phyloP scores from a whole-genome alignment of 768 basidiomycete species.

The Kwoniella sp. region DNA sequence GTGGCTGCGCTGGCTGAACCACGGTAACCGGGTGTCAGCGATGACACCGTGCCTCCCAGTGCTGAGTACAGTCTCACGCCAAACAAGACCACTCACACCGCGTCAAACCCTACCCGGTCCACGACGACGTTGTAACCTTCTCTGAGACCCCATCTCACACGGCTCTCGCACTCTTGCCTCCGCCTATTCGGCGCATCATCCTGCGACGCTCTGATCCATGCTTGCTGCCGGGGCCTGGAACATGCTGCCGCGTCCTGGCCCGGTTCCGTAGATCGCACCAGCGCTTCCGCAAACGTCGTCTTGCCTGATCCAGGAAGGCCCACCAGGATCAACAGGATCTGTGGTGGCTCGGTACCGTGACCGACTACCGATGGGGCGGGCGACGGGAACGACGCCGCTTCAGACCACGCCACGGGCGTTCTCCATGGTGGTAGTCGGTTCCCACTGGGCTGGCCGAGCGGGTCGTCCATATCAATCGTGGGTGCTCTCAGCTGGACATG shows the following conservation, averaged over 20 bases:
- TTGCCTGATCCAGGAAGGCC: conserved; percentile 48
- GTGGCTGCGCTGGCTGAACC: conserved; percentile 41
- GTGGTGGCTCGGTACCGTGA: conserved; percentile 19
- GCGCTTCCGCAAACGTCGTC: conserved; percentile 35
- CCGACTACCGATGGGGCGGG: too few relatives aligned
- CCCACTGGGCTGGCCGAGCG: too few relatives aligned
- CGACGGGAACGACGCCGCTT: too few relatives aligned
- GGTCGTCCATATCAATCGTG: too few relatives aligned
- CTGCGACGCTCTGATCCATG: conserved; percentile 48
- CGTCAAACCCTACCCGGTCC: conserved; percentile 46
- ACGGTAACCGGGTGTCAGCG: neutral
- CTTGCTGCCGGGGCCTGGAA: too few relatives aligned
- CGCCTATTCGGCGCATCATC: conserved; percentile 43
- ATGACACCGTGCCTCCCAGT: neutral
- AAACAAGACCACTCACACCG: conserved; percentile 27
- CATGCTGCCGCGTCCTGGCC: too few relatives aligned
- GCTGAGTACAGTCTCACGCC: neutral
- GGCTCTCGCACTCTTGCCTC: conserved; percentile 42
- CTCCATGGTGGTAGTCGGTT: too few relatives aligned
- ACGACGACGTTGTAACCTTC: conserved; percentile 43
- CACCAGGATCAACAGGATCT: conserved; percentile 40
- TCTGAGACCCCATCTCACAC: conserved; percentile 25
- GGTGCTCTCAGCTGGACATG: too few relatives aligned
- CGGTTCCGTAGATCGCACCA: conserved; percentile 8
- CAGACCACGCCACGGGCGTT: too few relatives aligned